Evolutionary conservation across 495 filamentous ascomycete species (phyloP), one percentile per base, ranked within the genome.

Genomic region (Articulospora tetracladia): DNA sequence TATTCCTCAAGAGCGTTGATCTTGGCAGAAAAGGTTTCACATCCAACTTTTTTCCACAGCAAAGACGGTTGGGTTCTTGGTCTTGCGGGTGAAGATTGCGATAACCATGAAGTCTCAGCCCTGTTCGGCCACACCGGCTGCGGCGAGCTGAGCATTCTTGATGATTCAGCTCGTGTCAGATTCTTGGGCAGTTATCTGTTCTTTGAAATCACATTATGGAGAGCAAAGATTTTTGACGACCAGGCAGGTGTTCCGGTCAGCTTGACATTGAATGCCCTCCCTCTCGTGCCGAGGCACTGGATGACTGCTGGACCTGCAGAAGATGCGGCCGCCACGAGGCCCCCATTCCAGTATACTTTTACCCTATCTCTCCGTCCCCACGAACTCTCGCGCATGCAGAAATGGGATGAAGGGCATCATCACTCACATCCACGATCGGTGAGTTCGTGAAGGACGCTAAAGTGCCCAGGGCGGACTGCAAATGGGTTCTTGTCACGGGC

Each of bases 81-180:
- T 32, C 4, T 44, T 3, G 3, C 39, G 17, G 39, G 39, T 27
- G 41, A 58, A 49, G 55, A 58, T 58, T 47, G 55, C 20, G 55
- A 20, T 50, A 23, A 22, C 51, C 41, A 26, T 26, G 22, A 39
- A 50, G 56, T 58, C 56, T 58, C 47, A 52, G 56, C 56, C 46
- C 30, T 52, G 41, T 23, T 58, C 56, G 56, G 56, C 12, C 44
- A 22, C 26, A 52, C 56, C 56, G 56, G 46, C 56, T 22, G 39
- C 39, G 39, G n/a, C 39, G 39, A 44, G 39, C 39, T 44, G 39
- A 44, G 50, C 28, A 19, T 32, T 53, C 22, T 26, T 17, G 26
- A 53, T 28, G 26, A 53, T 53, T 53, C 50, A 53, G 50, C 50
- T 53, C 28, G 15, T 32, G 17, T 20, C 20, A 30, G 50, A 53